A percentile compares a stretch with the other conserved stretches of the same genome.
Conservation (phyloP, 176 grass and related monocot species). For the Oryza punctata region DNA sequence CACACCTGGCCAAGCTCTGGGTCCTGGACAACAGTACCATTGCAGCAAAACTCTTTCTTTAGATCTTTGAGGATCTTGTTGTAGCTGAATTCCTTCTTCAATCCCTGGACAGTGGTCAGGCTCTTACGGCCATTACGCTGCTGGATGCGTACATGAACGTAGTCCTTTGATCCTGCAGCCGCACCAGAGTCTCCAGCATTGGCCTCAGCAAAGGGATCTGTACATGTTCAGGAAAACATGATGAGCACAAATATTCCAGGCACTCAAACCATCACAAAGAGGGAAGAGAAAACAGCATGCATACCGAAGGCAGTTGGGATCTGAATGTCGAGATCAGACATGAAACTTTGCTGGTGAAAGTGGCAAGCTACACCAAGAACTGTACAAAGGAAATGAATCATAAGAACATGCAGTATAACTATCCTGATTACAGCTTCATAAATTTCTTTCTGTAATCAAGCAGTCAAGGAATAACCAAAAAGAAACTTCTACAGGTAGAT, state of each 20-base stretch:
- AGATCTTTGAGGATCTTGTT: constrained; percentile 98
- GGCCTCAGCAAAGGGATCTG: constrained; percentile 98
- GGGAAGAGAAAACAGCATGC: constrained; percentile 7
- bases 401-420: constrained; percentile 8
- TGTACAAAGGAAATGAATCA: constrained; percentile 13
- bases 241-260: constrained; percentile 9
- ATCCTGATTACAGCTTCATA: constrained; percentile 4
- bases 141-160: constrained; percentile 93
- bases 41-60: constrained; percentile 99
- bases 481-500: neutral
- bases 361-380: constrained; percentile 61
- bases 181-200: constrained; percentile 98
- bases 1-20: constrained; percentile 93
- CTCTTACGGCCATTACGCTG: constrained; percentile 98
- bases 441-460: neutral
- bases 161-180: constrained; percentile 86
- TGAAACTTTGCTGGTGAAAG: constrained; percentile 78
- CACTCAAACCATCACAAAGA: neutral
- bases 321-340: constrained; percentile 97
- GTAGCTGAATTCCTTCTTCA: constrained; percentile 95
- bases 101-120: constrained; percentile 93
- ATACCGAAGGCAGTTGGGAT: constrained; percentile 95
- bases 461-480: neutral
- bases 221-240: constrained; percentile 18
- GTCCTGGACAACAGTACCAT: constrained; percentile 99